Percentiles rank a stretch among this genome's conserved stretches.
Conservation (phyloP, 2,329 filamentous ascomycete genomes). For the Zasmidium citrigriseum region DNA sequence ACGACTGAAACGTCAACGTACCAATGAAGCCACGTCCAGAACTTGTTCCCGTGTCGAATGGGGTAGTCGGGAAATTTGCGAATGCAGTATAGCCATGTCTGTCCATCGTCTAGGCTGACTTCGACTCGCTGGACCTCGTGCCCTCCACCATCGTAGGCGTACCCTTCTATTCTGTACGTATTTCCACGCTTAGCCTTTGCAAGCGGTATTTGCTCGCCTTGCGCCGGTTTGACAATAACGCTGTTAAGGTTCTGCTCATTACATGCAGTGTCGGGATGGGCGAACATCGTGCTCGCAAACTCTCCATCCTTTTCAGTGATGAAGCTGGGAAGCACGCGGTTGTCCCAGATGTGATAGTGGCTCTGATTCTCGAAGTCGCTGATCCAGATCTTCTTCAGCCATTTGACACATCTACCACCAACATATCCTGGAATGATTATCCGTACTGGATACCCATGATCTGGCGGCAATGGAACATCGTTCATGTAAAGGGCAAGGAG, state of each 20-base stretch:
- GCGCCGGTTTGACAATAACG: constrained; percentile 48
- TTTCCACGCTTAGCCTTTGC: constrained; percentile 39
- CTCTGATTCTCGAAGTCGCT: constrained; percentile 43
- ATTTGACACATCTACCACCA: constrained; percentile 46
- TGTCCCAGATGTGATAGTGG: constrained; percentile 54
- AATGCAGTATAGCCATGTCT: constrained; percentile 53
- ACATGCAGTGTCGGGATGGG: constrained; percentile 51
- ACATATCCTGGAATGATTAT: constrained; percentile 46
- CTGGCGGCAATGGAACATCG: constrained; percentile 40
- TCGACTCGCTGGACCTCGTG: constrained; percentile 54
- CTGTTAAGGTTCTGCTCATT: constrained; percentile 54
- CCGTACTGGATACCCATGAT: constrained; percentile 48
- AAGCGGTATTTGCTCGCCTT: constrained; percentile 48
- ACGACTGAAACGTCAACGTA: constrained; percentile 50
- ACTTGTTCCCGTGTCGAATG: constrained; percentile 54
- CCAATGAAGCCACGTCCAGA: constrained; percentile 58
- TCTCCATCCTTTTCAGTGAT: constrained; percentile 52
- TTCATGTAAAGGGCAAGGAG: constrained; percentile 59
- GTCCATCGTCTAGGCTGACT: constrained; percentile 49
- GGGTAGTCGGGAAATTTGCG: constrained; percentile 51
- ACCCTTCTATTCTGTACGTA: constrained; percentile 49
- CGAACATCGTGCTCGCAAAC: constrained; percentile 49
- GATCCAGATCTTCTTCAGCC: constrained; percentile 44
- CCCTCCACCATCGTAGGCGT: constrained; percentile 54
- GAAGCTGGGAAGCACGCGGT: constrained; percentile 50